A percentile compares a stretch with the other conserved stretches of the same genome.
These are phyloP conservation scores for Citrus mangshanensis DNA, from an alignment of 345 rosid genomes.

Conservation along the genomic window DNA sequence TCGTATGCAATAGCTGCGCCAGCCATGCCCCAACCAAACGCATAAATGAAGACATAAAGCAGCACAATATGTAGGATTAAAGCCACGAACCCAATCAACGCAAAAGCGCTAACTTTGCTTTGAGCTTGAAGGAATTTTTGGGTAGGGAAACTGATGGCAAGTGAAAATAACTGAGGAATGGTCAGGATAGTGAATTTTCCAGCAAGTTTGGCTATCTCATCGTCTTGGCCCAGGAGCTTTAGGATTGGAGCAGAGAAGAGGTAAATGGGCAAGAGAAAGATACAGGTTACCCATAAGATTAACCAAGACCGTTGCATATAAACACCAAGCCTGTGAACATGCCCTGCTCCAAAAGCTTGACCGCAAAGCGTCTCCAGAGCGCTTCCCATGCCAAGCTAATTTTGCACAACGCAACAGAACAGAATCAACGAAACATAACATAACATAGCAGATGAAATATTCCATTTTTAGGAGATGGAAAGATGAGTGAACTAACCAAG, in stretches of 20 bases:
- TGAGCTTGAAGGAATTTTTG: constrained; percentile 83
- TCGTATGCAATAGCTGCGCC: constrained; percentile 76
- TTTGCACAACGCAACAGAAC: background rate
- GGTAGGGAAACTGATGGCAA: constrained; percentile 58
- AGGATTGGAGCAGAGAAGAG: constrained; percentile 62
- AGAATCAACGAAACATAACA: background rate
- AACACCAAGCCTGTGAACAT: constrained; percentile 62
- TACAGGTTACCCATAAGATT: constrained; percentile 41
- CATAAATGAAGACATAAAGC: constrained; percentile 47
- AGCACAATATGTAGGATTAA: constrained; percentile 36
- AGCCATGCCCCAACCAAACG: constrained; percentile 39
- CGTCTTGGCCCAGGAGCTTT: constrained; percentile 56
- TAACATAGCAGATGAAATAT: background rate
- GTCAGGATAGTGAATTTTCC: constrained; percentile 50
- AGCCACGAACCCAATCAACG: constrained; percentile 56
- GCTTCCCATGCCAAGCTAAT: constrained; percentile 91
- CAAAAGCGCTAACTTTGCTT: constrained; percentile 52
- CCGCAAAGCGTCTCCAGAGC: constrained; percentile 89
- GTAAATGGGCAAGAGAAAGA: constrained; percentile 54
- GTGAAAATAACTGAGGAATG: constrained; percentile 67
- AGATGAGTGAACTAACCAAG: constrained; percentile 34
- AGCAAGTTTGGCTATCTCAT: constrained; percentile 48
- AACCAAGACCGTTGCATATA: constrained; percentile 86
- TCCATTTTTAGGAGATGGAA: background rate
- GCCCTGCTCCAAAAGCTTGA: constrained; percentile 90